Evolutionary conservation across 225 moss, liverwort and hornwort genomes (phyloP), one percentile per base, ranked within the genome.

Genomic region (Antitrichia curtipendula): DNA sequence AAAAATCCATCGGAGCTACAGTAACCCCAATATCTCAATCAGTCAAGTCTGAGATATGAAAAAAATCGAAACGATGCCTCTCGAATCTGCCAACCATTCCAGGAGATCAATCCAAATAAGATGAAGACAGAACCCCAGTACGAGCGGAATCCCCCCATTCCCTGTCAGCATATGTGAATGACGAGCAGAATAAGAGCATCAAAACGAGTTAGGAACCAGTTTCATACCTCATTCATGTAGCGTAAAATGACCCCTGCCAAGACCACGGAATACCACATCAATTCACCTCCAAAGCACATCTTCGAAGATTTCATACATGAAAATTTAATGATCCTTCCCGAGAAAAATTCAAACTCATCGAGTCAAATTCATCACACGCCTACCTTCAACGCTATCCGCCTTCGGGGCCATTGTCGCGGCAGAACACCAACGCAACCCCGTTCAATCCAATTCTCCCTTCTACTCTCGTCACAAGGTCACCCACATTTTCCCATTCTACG

Each of bases 151-250:
- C 4, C 62, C 27, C 14, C 17, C 75, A 80, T 19, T 74, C 43
- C 23, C 24, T 53, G 15, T 54, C 43, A 24, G 43, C n/a, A 68
- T 72, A 53, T 43, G 16, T 38, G 58, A 66, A 45, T 22, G 27
- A 38, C 45, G 68, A 64, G 64, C 36, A 85, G 47, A 59, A n/a
- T 7, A 49, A 65, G 40, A 82, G 66, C 85, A 81, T 40, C 38
- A 16, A 18, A 32, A 84, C 58, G 36, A 58, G 25, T 13, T 20
- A 25, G 36, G 31, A 63, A 88, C 73, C 84, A 77, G 58, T 34
- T 59, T 84, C 90, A 50, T 38, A 98, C 98, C 96, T 98, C 94
- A 84, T 89, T 98, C 84, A 98, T 88, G 87, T 94, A 98, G 68
- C 86, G 90, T 90, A 98, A 71, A 49, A 98, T 89, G 75, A 92